Percentiles rank a stretch among this genome's conserved stretches.
phyloP scores from a whole-genome alignment of 1,284 basidiomycete genomes.

The Rhizopogon parksii region DNA sequence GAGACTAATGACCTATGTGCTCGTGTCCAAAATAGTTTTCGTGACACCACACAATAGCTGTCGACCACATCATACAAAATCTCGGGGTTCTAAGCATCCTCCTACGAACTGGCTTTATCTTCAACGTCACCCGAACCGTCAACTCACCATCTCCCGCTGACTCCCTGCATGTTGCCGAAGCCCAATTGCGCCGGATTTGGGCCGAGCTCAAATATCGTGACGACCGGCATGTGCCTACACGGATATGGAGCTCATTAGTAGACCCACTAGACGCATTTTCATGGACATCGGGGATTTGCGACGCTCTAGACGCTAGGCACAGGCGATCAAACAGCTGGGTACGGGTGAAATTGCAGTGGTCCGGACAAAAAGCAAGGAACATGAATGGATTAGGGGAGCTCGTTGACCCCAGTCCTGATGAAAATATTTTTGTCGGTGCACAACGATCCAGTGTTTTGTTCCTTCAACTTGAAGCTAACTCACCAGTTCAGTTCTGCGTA shows the following conservation, averaged over 20 bases:
- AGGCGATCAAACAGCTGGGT: slow-evolving; percentile 65
- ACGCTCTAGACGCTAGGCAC: slow-evolving; percentile 61
- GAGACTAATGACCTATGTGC: slow-evolving; percentile 65
- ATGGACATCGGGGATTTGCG: slow-evolving; percentile 70
- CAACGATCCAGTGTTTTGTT: neutral
- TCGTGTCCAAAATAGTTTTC: slow-evolving; percentile 82
- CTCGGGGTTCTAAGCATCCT: slow-evolving; percentile 80
- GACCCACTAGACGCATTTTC: slow-evolving; percentile 45
- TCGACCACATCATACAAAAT: slow-evolving; percentile 78
- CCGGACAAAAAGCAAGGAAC: slow-evolving; percentile 58
- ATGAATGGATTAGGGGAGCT: slow-evolving; percentile 63
- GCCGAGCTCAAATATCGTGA: slow-evolving; percentile 86
- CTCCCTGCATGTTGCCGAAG: slow-evolving; percentile 50
- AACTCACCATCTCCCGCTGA: slow-evolving; percentile 54
- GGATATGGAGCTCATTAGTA: slow-evolving; percentile 31
- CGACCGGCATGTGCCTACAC: slow-evolving; percentile 73
- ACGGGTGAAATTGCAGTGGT: slow-evolving; percentile 87
- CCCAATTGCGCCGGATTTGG: slow-evolving; percentile 77
- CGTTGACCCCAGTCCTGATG: slow-evolving; percentile 29
- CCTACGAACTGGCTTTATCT: slow-evolving; percentile 80
- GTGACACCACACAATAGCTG: slow-evolving; percentile 68
- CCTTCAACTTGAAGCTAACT: neutral
- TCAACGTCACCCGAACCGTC: slow-evolving; percentile 69
- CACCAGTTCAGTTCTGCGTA: neutral
- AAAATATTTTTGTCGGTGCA: neutral